phyloP scores from a whole-genome alignment of 2,329 filamentous ascomycete genomes.

The Botrytis porri region DNA sequence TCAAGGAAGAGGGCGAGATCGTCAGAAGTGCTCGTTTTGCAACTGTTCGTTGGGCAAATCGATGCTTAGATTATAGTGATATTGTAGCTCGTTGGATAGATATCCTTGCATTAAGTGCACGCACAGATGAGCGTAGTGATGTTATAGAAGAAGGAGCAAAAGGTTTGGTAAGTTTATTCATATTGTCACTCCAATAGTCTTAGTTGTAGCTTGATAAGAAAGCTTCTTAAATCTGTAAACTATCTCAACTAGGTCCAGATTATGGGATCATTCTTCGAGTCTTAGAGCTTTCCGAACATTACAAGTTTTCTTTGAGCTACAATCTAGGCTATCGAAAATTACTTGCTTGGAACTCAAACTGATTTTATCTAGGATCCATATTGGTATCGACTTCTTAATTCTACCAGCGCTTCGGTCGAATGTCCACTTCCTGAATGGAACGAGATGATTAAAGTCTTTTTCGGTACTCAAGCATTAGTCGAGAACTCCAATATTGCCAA shows the following conservation, averaged over 20 bases:
- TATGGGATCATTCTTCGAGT: not conserved
- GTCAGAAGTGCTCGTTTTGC: conserved; percentile 77
- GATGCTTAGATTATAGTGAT: conserved; percentile 77
- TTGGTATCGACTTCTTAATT: conserved; percentile 64
- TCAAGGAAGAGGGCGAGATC: conserved; percentile 48
- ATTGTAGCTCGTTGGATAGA: conserved; percentile 83
- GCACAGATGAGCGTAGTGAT: conserved; percentile 68
- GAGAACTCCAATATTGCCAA: conserved; percentile 36
- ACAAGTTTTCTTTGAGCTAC: not conserved
- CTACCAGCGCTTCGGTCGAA: conserved; percentile 44
- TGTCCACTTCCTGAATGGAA: conserved; percentile 50
- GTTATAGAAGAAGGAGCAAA: conserved; percentile 86
- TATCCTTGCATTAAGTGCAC: conserved; percentile 72
- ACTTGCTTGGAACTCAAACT: conserved; percentile 10
- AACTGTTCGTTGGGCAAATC: conserved; percentile 84
- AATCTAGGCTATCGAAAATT: not conserved
- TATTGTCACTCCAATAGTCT: conserved; percentile 25
- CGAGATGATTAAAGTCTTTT: conserved; percentile 50
- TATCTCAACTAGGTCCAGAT: not conserved
- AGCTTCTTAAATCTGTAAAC: too few relatives aligned
- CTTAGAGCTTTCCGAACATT: not conserved
- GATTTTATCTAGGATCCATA: conserved; percentile 49
- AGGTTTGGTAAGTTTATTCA: conserved; percentile 69
- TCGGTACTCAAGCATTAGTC: conserved; percentile 41
- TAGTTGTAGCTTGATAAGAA: too few relatives aligned